Percentiles rank a stretch among this genome's conserved stretches.
phyloP scores from a whole-genome alignment of 139 green algal genomes.

The Micromonas pusilla region DNA sequence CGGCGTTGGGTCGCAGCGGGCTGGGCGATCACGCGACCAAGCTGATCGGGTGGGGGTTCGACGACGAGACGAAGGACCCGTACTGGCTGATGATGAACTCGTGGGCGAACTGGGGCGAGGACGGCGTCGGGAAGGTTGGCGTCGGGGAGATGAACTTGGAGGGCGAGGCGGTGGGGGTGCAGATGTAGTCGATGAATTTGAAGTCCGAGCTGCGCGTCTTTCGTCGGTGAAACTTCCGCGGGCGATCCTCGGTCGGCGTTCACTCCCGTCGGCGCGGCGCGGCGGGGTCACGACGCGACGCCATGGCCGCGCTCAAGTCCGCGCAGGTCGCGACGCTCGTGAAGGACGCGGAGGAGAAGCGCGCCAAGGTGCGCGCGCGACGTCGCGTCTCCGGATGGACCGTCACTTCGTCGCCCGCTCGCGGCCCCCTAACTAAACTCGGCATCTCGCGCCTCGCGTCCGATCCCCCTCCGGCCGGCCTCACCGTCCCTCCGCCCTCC shows the following conservation, averaged over 20 bases:
- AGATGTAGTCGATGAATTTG: slow-evolving; percentile 2
- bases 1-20: background rate
- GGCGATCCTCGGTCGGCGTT: no score
- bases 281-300: background rate
- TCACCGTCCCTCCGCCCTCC: background rate
- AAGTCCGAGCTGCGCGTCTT: no score
- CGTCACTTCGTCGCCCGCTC: no score
- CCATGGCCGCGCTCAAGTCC: background rate
- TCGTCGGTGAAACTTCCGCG: no score
- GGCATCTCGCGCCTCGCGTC: no score
- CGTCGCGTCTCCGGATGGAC: no score
- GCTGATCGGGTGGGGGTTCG: slow-evolving; percentile 21
- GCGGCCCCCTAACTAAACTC: no score
- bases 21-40: slow-evolving; percentile 17
- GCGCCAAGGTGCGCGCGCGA: background rate
- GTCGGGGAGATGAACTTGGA: slow-evolving; percentile 20
- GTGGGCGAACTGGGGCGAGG: slow-evolving; percentile 5
- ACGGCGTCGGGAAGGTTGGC: slow-evolving; percentile 3
- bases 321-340: background rate
- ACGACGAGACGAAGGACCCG: background rate
- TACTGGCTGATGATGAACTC: slow-evolving; percentile 27
- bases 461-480: background rate
- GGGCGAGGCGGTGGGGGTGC: background rate
- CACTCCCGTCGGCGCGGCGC: no score
- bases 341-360: background rate